Conservation (phyloP, 2,329 filamentous ascomycete genomes). For the Alternaria solani region DNA sequence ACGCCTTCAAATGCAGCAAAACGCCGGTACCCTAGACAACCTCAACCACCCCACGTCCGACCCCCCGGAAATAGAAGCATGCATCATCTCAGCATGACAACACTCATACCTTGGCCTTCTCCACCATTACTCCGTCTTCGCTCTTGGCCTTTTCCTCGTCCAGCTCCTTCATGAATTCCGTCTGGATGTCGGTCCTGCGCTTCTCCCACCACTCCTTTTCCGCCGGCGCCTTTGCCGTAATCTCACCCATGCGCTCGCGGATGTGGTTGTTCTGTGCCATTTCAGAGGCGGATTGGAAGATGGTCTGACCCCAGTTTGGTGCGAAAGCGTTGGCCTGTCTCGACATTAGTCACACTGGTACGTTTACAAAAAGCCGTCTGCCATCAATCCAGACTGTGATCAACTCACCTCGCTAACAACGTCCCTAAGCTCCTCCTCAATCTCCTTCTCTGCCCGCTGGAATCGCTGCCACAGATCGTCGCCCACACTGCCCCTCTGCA, state of each 20-base stretch:
- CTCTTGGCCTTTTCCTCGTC: constrained; percentile 62
- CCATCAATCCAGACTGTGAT: neutral
- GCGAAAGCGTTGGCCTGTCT: constrained; percentile 85
- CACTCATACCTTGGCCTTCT: constrained; percentile 11
- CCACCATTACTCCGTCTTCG: constrained; percentile 29
- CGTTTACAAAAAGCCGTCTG: neutral
- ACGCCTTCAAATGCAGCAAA: constrained; percentile 17
- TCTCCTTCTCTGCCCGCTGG: constrained; percentile 91
- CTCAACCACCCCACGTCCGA: neutral
- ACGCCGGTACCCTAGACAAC: constrained; percentile 3
- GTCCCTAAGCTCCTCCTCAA: constrained; percentile 94
- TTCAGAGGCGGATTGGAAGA: constrained; percentile 98
- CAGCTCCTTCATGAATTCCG: constrained; percentile 85
- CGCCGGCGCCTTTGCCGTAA: constrained; percentile 72
- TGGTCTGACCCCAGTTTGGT: constrained; percentile 88
- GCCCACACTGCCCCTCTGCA: constrained; percentile 91
- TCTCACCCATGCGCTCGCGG: constrained; percentile 76
- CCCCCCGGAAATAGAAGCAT: neutral
- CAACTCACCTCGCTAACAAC: constrained; percentile 83
- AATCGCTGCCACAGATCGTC: constrained; percentile 97
- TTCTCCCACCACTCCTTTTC: constrained; percentile 96
- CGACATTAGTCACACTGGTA: constrained; percentile 10
- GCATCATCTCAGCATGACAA: neutral
- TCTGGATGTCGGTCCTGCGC: constrained; percentile 75
- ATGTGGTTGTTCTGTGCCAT: constrained; percentile 85